Conservation (phyloP, 2,329 filamentous ascomycete species). For the Atkinsonella texensis region DNA sequence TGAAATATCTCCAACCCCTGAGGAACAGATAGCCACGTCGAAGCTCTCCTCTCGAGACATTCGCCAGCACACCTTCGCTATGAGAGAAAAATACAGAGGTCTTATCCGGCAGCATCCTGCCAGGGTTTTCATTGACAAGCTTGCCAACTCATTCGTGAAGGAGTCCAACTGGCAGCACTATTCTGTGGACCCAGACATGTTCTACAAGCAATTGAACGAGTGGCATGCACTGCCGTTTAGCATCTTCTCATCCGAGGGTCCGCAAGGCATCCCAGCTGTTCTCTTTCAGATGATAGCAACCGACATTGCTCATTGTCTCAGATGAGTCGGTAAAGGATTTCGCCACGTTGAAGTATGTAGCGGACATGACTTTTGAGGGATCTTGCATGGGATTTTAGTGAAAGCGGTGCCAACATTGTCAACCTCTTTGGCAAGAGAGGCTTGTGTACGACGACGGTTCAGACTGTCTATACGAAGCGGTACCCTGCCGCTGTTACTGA, state of each 20-base stretch:
- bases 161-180: constrained; percentile 50
- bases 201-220: constrained; percentile 36
- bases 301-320: constrained; percentile 40
- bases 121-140: constrained; percentile 39
- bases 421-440: constrained; percentile 44
- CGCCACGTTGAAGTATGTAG: constrained; percentile 45
- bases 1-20: constrained; percentile 27
- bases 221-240: constrained; percentile 45
- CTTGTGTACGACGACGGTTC: constrained; percentile 42
- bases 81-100: constrained; percentile 45
- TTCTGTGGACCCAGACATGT: constrained; percentile 39
- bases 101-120: constrained; percentile 46
- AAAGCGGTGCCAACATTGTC: constrained; percentile 41
- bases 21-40: constrained; percentile 14
- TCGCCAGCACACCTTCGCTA: constrained; percentile 22
- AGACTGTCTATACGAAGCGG: constrained; percentile 43
- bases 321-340: constrained; percentile 35
- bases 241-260: constrained; percentile 35
- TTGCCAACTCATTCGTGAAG: constrained; percentile 42
- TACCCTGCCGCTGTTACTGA: constrained; percentile 13
- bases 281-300: constrained; percentile 47
- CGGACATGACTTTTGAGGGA: constrained; percentile 48
- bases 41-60: background rate
- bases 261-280: constrained; percentile 39
- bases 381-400: constrained; percentile 47